Conservation (phyloP, 2,329 filamentous ascomycete genomes). For the Fusarium austroafricanum region DNA sequence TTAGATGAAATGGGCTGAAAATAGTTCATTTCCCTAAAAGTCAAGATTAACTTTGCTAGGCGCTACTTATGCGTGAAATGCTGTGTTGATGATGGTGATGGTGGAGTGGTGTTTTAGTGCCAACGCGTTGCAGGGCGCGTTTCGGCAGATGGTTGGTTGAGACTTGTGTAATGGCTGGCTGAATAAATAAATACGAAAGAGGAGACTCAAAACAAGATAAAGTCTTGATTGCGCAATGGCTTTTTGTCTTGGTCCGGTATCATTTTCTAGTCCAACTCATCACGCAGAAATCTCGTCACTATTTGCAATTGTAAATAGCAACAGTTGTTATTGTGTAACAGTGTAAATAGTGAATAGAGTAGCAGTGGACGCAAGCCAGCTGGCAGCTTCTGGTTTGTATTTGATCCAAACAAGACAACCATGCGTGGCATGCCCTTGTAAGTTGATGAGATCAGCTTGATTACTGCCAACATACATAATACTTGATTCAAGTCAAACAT, state of each 20-base stretch:
- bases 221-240: not conserved
- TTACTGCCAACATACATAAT: not conserved
- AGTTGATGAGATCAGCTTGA: not conserved
- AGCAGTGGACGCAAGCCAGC: slow-evolving; percentile 15
- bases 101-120: slow-evolving; percentile 32
- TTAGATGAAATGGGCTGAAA: not conserved
- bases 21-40: not conserved
- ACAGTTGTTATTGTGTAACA: slow-evolving; percentile 26
- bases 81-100: slow-evolving; percentile 29
- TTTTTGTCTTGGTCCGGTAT: not conserved
- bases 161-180: slow-evolving; percentile 20
- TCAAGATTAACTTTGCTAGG: slow-evolving; percentile 27
- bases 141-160: slow-evolving; percentile 21
- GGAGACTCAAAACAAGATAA: not conserved
- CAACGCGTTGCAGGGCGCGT: slow-evolving; percentile 36
- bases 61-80: slow-evolving; percentile 27
- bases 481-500: not conserved
- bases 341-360: not conserved
- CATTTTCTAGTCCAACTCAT: slow-evolving; percentile 26
- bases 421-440: slow-evolving; percentile 14
- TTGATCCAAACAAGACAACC: not conserved
- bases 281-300: slow-evolving; percentile 26
- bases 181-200: slow-evolving; percentile 13
- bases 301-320: slow-evolving; percentile 37
- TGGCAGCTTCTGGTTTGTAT: slow-evolving; percentile 5